A percentile compares a stretch with the other conserved stretches of the same genome.
phyloP scores from a whole-genome alignment of 768 basidiomycete genomes.

The Mycena metata region DNA sequence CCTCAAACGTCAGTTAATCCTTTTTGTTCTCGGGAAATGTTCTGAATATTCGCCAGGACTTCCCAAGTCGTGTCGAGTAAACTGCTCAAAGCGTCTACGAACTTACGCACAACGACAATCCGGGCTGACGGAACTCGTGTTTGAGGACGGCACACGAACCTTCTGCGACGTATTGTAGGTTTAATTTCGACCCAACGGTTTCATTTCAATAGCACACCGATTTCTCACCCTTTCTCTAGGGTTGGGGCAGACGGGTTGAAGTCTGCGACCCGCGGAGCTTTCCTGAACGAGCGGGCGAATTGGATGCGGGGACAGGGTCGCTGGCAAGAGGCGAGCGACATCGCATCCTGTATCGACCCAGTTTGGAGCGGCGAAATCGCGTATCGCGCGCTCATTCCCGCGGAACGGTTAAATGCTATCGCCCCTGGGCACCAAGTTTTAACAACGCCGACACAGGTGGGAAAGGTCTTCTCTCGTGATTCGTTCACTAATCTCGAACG shows the following conservation, averaged over 20 bases:
- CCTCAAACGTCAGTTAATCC: constrained; percentile 49
- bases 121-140: constrained; percentile 63
- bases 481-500: constrained; percentile 2
- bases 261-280: constrained; percentile 45
- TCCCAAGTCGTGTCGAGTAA: constrained; percentile 58
- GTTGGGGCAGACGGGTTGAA: constrained; percentile 45
- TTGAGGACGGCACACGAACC: constrained; percentile 72
- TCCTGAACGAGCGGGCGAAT: constrained; percentile 55
- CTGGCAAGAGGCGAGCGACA: constrained; percentile 54
- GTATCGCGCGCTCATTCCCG: constrained; percentile 72
- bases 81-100: constrained; percentile 70
- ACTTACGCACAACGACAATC: constrained; percentile 63
- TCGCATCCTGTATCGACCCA: constrained; percentile 62
- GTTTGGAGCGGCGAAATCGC: constrained; percentile 71
- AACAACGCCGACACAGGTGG: constrained; percentile 63
- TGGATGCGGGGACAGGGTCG: constrained; percentile 51
- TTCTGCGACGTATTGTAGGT: constrained; percentile 69
- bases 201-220: background rate
- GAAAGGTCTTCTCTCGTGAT: constrained; percentile 10
- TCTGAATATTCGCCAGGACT: constrained; percentile 40
- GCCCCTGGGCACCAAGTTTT: constrained; percentile 64
- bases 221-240: constrained; percentile 23
- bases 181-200: background rate
- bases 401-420: constrained; percentile 57
- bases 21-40: too few relatives aligned